Conservation (phyloP, 108 stramenopile species). For the Bacterosira constricta region DNA sequence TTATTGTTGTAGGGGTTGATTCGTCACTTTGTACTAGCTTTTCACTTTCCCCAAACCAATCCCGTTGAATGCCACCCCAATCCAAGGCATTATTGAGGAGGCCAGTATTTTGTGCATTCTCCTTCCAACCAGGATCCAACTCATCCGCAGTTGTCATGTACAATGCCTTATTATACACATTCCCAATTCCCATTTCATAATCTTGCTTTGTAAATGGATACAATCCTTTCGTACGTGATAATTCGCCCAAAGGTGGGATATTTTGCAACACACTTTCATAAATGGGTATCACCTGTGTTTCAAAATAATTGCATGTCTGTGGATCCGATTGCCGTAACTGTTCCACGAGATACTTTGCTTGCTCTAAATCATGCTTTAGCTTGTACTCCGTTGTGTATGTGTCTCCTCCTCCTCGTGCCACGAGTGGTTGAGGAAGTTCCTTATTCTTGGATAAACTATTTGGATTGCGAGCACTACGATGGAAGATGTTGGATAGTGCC, state of each 20-base stretch:
- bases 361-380: conserved; percentile 56
- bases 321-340: conserved; percentile 26
- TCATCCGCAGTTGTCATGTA: conserved; percentile 48
- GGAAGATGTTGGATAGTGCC: conserved; percentile 56
- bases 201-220: conserved; percentile 62
- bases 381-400: conserved; percentile 70
- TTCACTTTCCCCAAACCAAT: conserved; percentile 27
- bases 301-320: conserved; percentile 42
- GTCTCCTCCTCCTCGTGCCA: conserved; percentile 60
- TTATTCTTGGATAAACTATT: conserved; percentile 5
- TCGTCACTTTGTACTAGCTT: not conserved
- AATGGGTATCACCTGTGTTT: conserved; percentile 41
- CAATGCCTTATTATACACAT: conserved; percentile 62
- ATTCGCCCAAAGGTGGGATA: conserved; percentile 56
- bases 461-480: conserved; percentile 46
- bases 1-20: not conserved
- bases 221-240: conserved; percentile 52
- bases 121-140: conserved; percentile 34
- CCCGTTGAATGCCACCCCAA: conserved; percentile 24
- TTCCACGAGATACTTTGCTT: conserved; percentile 55
- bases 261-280: conserved; percentile 47
- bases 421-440: conserved; percentile 34
- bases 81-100: conserved; percentile 22
- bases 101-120: not conserved
- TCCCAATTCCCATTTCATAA: conserved; percentile 43